Evolutionary conservation across 2,329 filamentous ascomycete species (phyloP), one percentile per base, ranked within the genome.

Genomic region (Penicillium decumbens): DNA sequence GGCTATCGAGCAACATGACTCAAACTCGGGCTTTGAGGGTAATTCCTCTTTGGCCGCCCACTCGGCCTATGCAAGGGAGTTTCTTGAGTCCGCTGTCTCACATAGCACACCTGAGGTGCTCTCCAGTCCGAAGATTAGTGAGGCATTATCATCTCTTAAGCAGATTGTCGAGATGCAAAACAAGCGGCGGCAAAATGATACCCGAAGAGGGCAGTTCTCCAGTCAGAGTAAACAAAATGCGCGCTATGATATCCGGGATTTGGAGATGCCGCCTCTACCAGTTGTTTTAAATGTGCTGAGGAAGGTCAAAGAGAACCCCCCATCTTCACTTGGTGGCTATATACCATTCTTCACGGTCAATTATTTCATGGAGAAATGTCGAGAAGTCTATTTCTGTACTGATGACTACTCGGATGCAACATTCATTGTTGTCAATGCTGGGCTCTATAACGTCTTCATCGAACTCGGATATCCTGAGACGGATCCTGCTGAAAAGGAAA

Each of bases 31-130:
- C 2, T 79, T 77, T 41, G 76, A 79, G 53, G 77, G 76, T 3
- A 75, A 75, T 44, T 77, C 76, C 0, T 74, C 76, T 2, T 68
- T 78, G 18, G 69, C 68, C 28, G 69, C 72, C 6, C 76, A 79
- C 51, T 78, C 75, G 0, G 72, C 70, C 3, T 74, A 76, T 60
- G 76, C 71, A 5, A 75, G 61, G 55, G 66, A 58, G 56, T 74
- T 68, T 51, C 73, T 67, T 50, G 77, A 61, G 64, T 74, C 58
- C 47, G 72, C 62, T 43, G 72, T 64, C 58, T 66, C 69, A 35
- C 59, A 62, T 28, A 66, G 65, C 32, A 65, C 66, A 4, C 59
- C 65, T 10, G 64, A 67, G 42, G 58, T 61, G 13, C 24, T 65
- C 32, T 67, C 67, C 10, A 70, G 63, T 8, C 68, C 69, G 3